Evolutionary conservation across 2,329 filamentous ascomycete species (phyloP), one percentile per base, ranked within the genome.

Genomic region (Hymenoscyphus fructigenus): DNA sequence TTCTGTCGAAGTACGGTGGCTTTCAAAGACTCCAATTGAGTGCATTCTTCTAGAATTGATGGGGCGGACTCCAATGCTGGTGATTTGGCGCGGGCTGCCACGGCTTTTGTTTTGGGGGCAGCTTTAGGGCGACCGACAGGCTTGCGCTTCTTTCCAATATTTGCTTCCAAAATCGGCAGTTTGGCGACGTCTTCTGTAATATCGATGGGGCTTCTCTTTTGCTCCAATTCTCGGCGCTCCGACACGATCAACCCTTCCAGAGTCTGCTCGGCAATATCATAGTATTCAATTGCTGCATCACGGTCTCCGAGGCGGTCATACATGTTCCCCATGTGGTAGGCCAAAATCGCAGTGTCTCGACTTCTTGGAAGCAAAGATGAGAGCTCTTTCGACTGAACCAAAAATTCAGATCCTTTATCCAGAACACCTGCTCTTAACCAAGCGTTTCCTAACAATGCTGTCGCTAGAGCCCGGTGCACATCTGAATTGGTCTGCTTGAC

Each of bases 361-460:
- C 82, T 78, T 3, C 81, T 77, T 1, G 75, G 72, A 62, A 79
- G 76, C 14, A 80, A 77, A 0, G 83, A 79, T 50, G 88, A 81
- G 28, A 83, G 77, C 14, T 82, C 76, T 32, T 84, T 81, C 6
- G 85, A 85, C 41, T 84, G 81, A 5, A 82, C 78, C 2, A 86
- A 79, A n/a, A 84, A 77, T 28, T 84, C 79, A 1, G 83, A 77
- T 1, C 89, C 85, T 66, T 86, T 85, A 0, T 85, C 79, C 2
- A 88, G 76, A 61, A 87, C 81, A 26, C 85, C 84, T n/a, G 85
- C 85, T 65, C 81, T 84, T 58, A 84, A 76, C 66, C 81, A 84
- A n/a, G 87, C 77, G 1, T 80, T 82, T 1, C 84, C 85, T 15
- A 83, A 78, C 81, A 85, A 85, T 4, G 82, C 79, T 3, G 83